Base-by-base conservation (phyloP, 129 eudicot genomes). In the Mikania micrantha region DNA sequence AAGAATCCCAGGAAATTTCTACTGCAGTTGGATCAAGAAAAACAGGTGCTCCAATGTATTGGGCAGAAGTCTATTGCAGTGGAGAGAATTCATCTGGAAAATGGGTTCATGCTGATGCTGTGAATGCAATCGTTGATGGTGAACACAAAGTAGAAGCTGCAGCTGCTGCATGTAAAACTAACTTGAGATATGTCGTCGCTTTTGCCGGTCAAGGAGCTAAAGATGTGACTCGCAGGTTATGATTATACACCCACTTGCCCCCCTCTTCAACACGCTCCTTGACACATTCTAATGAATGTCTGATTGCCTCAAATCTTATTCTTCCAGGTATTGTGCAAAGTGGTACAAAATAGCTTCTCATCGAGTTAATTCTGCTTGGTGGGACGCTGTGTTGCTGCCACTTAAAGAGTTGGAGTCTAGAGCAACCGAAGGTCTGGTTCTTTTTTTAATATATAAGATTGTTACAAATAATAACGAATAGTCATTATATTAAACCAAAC, bases 211-310 rank as follows among this genome's bases (percentile, higher is more conserved):
- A 57, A 71, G 98, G 98, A 69, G 98, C 92, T 78, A 93, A 93
- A 82, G 98, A 93, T 39, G 98, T 93, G 45, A 93, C 98, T 17
- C 98, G 96, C 85, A 88, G 98, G 98, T 92, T 31, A 60, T 35
- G n/a, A 58, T 25, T 22, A 13, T 54, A 54, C 54, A 27, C 57
- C 60, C 34, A n/a, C 34, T 29, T n/a, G 29, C 31, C 58, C 15
- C 58, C 6, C 60, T 7, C 25, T 4, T 4, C 6, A 11, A 9
- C 32, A 21, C 63, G 15, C 39, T 27, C 11, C 4, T 28, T 59
- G 41, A 59, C 31, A n/a, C 15, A 59, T 8, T 64, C 8, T 29
- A 29, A 39, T 40, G 31, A 40, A 64, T 50, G 35, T 39, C 8
- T 19, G 35, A n/a, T 52, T 50, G 35, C 28, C 8, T 19, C 25